A percentile compares a stretch with the other conserved stretches of the same genome.
These are phyloP conservation scores for Microcos paniculata DNA, from an alignment of 345 rosid species.

Conservation along the genomic window DNA sequence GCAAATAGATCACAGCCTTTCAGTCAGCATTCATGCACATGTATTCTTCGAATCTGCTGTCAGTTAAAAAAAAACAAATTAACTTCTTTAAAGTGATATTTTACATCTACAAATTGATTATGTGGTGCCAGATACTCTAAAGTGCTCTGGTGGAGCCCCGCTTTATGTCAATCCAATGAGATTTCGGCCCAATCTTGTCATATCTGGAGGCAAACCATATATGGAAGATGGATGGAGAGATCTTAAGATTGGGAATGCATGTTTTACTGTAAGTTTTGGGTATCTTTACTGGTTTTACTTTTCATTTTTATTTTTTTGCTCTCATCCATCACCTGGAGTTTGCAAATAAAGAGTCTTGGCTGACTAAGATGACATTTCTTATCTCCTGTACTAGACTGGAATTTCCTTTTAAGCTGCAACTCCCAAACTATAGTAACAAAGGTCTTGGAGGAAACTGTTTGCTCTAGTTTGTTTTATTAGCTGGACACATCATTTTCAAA, in stretches of 20 bases:
- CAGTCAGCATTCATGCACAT: neutral
- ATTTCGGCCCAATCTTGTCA: no score
- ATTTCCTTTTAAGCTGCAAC: no score
- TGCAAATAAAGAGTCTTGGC: slow-evolving; percentile 1
- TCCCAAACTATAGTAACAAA: no score
- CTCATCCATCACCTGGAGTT: neutral
- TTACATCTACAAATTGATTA: neutral
- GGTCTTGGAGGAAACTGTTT: no score
- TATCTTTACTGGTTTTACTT: neutral
- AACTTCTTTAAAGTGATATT: neutral
- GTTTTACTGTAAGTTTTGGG: slow-evolving; percentile 53
- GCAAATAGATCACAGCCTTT: neutral
- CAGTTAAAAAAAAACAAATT: neutral
- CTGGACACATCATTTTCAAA: no score
- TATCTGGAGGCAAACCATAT: slow-evolving; percentile 80
- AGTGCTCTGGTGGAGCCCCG: slow-evolving; percentile 20
- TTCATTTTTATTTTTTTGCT: no score
- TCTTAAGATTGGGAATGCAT: slow-evolving; percentile 56
- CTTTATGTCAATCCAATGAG: slow-evolving; percentile 45
- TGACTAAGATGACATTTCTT: neutral
- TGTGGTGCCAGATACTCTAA: slow-evolving; percentile 4
- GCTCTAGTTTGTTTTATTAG: no score
- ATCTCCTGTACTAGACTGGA: neutral
- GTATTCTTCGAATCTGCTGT: neutral
- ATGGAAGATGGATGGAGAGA: slow-evolving; percentile 81